Conservation (phyloP, 768 basidiomycete species). For the Leucocoprinus sp. region DNA sequence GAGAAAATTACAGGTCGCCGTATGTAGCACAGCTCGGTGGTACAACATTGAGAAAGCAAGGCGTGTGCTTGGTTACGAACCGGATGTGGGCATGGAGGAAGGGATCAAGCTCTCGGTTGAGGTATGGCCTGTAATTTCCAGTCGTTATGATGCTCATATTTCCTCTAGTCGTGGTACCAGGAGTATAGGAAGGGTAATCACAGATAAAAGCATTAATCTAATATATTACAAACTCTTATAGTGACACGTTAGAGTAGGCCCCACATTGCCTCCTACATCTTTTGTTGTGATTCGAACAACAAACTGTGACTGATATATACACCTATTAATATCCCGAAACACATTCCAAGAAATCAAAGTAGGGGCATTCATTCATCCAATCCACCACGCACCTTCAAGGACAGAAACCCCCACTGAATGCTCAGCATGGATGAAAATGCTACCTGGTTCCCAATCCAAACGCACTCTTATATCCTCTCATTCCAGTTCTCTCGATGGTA, state of each 20-base stretch:
- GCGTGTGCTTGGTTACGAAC: constrained; percentile 88
- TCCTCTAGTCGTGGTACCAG: constrained; percentile 38
- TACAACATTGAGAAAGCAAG: constrained; percentile 94
- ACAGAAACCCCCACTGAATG: not conserved
- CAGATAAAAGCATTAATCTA: constrained; percentile 31
- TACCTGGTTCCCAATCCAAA: constrained; percentile 44
- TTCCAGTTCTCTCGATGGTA: constrained; percentile 90
- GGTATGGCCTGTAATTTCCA: constrained; percentile 30
- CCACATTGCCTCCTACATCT: not conserved
- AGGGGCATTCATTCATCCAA: constrained; percentile 9
- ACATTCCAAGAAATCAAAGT: constrained; percentile 5
- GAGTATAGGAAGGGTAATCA: constrained; percentile 32
- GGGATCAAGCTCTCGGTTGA: constrained; percentile 74
- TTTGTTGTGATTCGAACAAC: not conserved
- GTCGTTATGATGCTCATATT: not conserved
- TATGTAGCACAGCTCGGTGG: constrained; percentile 71
- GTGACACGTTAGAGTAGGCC: too few species aligned
- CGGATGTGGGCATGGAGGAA: constrained; percentile 81
- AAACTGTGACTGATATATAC: constrained; percentile 3
- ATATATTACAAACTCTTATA: too few species aligned
- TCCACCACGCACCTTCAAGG: constrained; percentile 6
- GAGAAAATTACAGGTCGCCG: constrained; percentile 78
- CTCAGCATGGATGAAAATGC: constrained; percentile 6
- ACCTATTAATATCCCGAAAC: constrained; percentile 11
- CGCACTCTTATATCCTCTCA: constrained; percentile 45